These are phyloP conservation scores for Neckera pumila DNA, from an alignment of 225 moss, liverwort and hornwort species.

Conservation along the genomic window DNA sequence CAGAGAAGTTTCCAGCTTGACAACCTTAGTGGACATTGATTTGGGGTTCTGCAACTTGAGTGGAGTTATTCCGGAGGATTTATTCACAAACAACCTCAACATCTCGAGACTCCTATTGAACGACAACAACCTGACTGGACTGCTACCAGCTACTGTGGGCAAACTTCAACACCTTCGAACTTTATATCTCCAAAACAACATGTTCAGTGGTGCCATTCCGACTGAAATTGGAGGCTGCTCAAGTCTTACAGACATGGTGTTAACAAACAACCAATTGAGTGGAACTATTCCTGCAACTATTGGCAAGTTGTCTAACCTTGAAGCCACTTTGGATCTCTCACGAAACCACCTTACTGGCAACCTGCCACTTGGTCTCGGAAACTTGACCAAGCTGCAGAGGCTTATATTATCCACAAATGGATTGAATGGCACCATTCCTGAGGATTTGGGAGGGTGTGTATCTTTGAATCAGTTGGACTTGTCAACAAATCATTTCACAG, in stretches of 20 bases:
- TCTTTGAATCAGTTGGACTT: not conserved
- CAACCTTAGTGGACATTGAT: no score
- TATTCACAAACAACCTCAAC: not conserved
- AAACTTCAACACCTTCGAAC: not conserved
- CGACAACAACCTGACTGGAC: not conserved
- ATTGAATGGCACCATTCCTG: not conserved
- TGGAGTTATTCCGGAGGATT: not conserved
- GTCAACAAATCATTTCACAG: not conserved
- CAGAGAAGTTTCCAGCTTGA: no score
- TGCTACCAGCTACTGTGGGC: not conserved
- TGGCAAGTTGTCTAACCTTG: not conserved
- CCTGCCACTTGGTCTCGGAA: not conserved
- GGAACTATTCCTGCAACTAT: not conserved
- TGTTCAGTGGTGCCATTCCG: not conserved
- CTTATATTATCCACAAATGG: not conserved
- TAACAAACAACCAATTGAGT: not conserved
- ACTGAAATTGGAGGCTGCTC: not conserved
- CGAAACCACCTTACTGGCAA: not conserved
- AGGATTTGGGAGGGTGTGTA: not conserved
- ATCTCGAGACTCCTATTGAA: not conserved
- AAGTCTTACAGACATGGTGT: not conserved
- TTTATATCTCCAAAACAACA: not conserved
- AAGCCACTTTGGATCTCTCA: not conserved
- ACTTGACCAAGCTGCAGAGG: not conserved
- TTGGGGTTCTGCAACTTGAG: not conserved